Conservation (phyloP, 257 asterid genomes). For the Buddleja alternifolia region DNA sequence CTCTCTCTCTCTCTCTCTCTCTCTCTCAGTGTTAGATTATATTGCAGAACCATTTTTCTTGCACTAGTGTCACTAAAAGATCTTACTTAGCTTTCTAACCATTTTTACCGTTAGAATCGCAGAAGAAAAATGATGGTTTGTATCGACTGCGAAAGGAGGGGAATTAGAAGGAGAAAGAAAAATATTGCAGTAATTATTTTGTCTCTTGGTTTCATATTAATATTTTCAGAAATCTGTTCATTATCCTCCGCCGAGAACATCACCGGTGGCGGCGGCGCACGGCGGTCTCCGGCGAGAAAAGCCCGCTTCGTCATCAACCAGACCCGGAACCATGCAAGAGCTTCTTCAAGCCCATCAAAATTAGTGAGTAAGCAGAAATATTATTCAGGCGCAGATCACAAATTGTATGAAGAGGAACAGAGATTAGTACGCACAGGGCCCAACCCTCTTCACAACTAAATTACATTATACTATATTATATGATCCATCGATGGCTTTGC, state of each 20-base stretch:
- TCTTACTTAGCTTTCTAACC: too few relatives aligned
- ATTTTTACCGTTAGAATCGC: too few relatives aligned
- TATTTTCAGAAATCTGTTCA: too few relatives aligned
- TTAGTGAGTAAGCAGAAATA: not conserved
- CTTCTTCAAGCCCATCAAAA: conserved; percentile 5
- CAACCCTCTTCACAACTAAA: conserved; percentile 80
- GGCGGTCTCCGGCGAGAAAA: conserved; percentile 49
- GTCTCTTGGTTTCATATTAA: too few relatives aligned
- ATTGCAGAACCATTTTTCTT: too few relatives aligned
- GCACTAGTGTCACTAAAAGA: too few relatives aligned
- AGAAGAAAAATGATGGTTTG: too few relatives aligned
- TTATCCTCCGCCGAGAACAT: conserved; percentile 3
- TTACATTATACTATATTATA: not conserved
- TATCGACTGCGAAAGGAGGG: too few relatives aligned
- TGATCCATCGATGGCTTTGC: conserved; percentile 69
- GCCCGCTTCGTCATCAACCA: conserved; percentile 27
- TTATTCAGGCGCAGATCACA: not conserved
- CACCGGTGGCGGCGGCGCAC: not conserved
- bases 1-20: too few relatives aligned
- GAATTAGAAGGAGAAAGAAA: too few relatives aligned
- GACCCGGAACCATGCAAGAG: conserved; percentile 19
- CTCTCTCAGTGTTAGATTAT: too few relatives aligned
- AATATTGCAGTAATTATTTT: too few relatives aligned
- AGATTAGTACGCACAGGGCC: conserved; percentile 82
- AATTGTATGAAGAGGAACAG: conserved; percentile 53